Percentiles rank a stretch among this genome's conserved stretches.
phyloP scores from a whole-genome alignment of 768 basidiomycete genomes.

The Tephrocybe rancida region DNA sequence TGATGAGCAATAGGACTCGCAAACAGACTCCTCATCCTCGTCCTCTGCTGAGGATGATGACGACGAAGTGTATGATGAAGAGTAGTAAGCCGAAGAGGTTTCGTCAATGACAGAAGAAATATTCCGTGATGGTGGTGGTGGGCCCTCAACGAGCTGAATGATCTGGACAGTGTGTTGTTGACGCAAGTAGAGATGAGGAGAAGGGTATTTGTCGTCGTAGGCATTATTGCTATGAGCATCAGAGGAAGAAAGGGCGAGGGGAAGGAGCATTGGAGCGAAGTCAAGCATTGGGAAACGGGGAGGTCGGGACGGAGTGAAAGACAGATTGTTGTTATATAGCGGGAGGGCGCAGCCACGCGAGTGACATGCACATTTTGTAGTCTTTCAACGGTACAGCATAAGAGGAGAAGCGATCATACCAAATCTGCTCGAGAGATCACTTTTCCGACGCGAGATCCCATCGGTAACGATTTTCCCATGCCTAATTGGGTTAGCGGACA shows the following conservation, averaged over 20 bases:
- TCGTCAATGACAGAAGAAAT: conserved; percentile 40
- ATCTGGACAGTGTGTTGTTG: conserved; percentile 59
- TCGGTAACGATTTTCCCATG: conserved; percentile 28
- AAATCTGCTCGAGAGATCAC: conserved; percentile 16
- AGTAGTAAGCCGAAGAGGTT: conserved; percentile 41
- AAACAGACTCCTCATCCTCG: conserved; percentile 47
- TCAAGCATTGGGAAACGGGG: conserved; percentile 30
- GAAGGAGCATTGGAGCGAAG: conserved; percentile 22
- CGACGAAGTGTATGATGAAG: conserved; percentile 40
- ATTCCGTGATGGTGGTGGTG: conserved; percentile 56
- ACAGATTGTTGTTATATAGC: conserved; percentile 20
- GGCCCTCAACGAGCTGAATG: conserved; percentile 74
- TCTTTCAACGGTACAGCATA: conserved; percentile 22
- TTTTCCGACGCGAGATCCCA: conserved; percentile 24
- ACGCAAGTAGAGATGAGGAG: conserved; percentile 46
- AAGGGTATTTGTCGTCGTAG: conserved; percentile 32
- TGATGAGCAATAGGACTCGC: conserved; percentile 77
- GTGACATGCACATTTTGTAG: conserved; percentile 29
- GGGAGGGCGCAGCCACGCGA: conserved; percentile 21
- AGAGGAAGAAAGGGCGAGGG: conserved; percentile 17
- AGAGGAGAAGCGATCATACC: conserved; percentile 21
- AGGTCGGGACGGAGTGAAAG: conserved; percentile 20
- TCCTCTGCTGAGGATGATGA: conserved; percentile 20
- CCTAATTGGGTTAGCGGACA: conserved; percentile 25
- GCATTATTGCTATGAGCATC: conserved; percentile 25